phyloP scores from a whole-genome alignment of 202 grass and related monocot genomes.

The Panicum hallii region DNA sequence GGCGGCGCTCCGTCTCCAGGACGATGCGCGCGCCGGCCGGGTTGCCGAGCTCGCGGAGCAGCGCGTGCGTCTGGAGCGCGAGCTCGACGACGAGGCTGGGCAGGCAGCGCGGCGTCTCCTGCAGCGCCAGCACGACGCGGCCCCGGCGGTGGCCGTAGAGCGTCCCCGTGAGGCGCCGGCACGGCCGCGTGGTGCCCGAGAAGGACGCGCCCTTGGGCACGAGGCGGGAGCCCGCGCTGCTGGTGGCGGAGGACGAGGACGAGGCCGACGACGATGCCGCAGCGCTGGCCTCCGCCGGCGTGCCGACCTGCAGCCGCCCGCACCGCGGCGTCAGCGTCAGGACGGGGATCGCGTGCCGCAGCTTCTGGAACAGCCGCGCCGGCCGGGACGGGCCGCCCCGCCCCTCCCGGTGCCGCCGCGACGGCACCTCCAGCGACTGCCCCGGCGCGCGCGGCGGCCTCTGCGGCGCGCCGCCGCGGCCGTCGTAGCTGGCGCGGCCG shows the following conservation, averaged over 20 bases:
- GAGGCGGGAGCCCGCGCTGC: conserved; percentile 24
- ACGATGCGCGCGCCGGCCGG: conserved; percentile 70
- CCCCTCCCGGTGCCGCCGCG: conserved; percentile 16
- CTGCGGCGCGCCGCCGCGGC: background rate
- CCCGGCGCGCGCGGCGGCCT: background rate
- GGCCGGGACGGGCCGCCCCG: conserved; percentile 27
- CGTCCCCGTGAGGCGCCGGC: conserved; percentile 67
- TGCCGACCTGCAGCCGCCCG: conserved; percentile 29
- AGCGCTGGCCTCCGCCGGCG: background rate
- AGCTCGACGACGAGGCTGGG: conserved; percentile 78
- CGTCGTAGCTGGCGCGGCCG: background rate
- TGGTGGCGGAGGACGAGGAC: conserved; percentile 11
- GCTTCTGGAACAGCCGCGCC: conserved; percentile 56
- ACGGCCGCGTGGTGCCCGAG: conserved; percentile 34
- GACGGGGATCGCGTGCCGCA: conserved; percentile 60
- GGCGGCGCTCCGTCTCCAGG: conserved; percentile 66
- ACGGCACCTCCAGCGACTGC: conserved; percentile 47
- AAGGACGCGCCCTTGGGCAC: conserved; percentile 24
- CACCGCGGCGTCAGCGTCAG: conserved; percentile 61
- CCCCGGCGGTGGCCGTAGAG: conserved; percentile 73
- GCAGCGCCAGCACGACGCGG: conserved; percentile 71
- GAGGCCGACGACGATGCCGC: background rate
- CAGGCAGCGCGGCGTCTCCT: conserved; percentile 74
- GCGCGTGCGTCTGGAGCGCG: conserved; percentile 71
- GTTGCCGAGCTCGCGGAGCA: conserved; percentile 77